Base-by-base conservation (phyloP, 2,329 filamentous ascomycete species). In the Botryotinia convoluta region DNA sequence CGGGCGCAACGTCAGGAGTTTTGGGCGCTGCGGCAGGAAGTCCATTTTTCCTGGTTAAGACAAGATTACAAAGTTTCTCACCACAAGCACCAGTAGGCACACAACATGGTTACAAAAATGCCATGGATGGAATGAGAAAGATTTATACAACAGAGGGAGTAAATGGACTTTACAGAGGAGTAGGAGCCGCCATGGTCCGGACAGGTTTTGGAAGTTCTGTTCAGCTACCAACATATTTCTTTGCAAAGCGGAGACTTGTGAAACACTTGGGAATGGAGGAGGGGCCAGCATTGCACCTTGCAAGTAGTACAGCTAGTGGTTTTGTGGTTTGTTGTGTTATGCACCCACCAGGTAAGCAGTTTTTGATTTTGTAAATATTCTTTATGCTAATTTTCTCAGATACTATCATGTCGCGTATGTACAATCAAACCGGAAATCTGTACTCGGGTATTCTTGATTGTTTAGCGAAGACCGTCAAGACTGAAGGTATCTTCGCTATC, bases 371-470 rank as follows among this genome's bases (percentile, higher is more conserved):
- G 37, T 29, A 8, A 29, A 51, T 20, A 10, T 54, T 12, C 60
- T 32, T 39, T 7, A 64, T 48, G 60, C 48, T 69, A 72, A 72
- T 62, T 77, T 65, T 78, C 72, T 67, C 75, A 88, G 96, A 99
- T 82, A 99, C 96, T 8, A 93, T 99, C 84, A 99, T 99, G 96
- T 96, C 94, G 75, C 92, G 96, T 76, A 91, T 99, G 86, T 99
- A 99, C 87, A 99, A 99, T 85, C 96, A 99, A 83, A 97, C 95
- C 75, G 96, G 96, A 70, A 97, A 98, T 81, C 87, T 99, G n/a
- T 99, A 99, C 86, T 91, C 88, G 78, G 93, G 95, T 74, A 93
- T 97, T 7, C 93, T 97, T 76, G 96, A 99, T 84, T 99, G 96
- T 82, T 84, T 98, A 74, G 89, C 88, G 81, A 95, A 97, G 84